Evolutionary conservation across 2,329 filamentous ascomycete genomes (phyloP).

Genomic region (Sclerotinia sclerotiorum): DNA sequence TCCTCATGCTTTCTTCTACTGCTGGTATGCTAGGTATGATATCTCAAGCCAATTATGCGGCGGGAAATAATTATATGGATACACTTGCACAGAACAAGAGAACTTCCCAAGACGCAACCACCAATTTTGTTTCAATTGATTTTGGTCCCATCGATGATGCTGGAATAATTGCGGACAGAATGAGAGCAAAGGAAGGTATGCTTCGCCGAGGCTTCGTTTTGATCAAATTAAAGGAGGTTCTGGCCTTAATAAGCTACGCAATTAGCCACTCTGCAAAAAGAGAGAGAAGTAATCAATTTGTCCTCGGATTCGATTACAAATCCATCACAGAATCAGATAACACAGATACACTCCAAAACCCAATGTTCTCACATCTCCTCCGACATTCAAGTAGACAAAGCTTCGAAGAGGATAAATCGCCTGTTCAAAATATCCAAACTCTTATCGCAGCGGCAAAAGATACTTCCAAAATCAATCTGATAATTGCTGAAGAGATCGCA

Average conservation of each 20-base stretch:
- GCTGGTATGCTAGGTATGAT: conserved; percentile 32
- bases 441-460: background rate
- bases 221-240: background rate
- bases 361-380: conserved; percentile 21
- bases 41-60: conserved; percentile 28
- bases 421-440: background rate
- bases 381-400: background rate
- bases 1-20: conserved; percentile 43
- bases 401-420: background rate
- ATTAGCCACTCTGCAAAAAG: background rate
- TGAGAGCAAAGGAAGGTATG: background rate
- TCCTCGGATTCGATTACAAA: conserved; percentile 17
- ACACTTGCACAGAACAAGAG: conserved; percentile 4
- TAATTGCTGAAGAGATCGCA: background rate
- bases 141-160: conserved; percentile 1
- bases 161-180: background rate
- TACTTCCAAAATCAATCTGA: too few species aligned
- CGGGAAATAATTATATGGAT: conserved; percentile 38
- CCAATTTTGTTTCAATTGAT: background rate
- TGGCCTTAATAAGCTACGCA: background rate
- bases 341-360: conserved; percentile 17
- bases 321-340: conserved; percentile 21
- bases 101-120: background rate
- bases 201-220: background rate
- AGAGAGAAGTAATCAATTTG: conserved; percentile 1